Percentiles rank a stretch among this genome's conserved stretches.
These are phyloP conservation scores for Solanum pinnatisectum DNA, from an alignment of 257 asterid genomes.

Conservation along the genomic window DNA sequence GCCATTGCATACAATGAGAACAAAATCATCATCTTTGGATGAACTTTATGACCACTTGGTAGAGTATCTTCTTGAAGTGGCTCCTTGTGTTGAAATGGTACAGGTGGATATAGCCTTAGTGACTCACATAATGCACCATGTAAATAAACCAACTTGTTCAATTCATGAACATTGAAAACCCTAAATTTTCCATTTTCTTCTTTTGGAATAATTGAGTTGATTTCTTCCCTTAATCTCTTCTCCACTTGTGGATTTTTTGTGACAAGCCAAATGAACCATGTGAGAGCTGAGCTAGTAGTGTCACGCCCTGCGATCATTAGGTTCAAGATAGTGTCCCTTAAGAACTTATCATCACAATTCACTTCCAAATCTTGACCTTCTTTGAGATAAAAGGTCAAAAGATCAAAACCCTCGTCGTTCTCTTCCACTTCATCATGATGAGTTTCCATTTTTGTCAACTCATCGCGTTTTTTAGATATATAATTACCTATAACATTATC, in stretches of 20 bases:
- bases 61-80: slow-evolving; percentile 26
- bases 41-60: slow-evolving; percentile 30
- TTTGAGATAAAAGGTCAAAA: slow-evolving; percentile 39
- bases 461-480: slow-evolving; percentile 30
- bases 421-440: not conserved
- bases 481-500: slow-evolving; percentile 37
- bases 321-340: slow-evolving; percentile 46
- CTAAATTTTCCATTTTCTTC: slow-evolving; percentile 10
- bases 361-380: slow-evolving; percentile 15
- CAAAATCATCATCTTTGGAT: slow-evolving; percentile 19
- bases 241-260: slow-evolving; percentile 36
- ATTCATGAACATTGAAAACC: slow-evolving; percentile 27
- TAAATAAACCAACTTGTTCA: slow-evolving; percentile 20
- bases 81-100: slow-evolving; percentile 35
- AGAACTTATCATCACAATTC: slow-evolving; percentile 18
- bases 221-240: slow-evolving; percentile 35
- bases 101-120: slow-evolving; percentile 40
- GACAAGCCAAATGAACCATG: slow-evolving; percentile 65
- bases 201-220: slow-evolving; percentile 4
- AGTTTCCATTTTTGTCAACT: not conserved
- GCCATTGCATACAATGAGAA: slow-evolving; percentile 41
- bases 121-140: slow-evolving; percentile 41
- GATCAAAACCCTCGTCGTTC: slow-evolving; percentile 22
- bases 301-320: slow-evolving; percentile 63
- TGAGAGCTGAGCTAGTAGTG: slow-evolving; percentile 54